Conservation (phyloP, 495 filamentous ascomycete species). For the Podospora comata region DNA sequence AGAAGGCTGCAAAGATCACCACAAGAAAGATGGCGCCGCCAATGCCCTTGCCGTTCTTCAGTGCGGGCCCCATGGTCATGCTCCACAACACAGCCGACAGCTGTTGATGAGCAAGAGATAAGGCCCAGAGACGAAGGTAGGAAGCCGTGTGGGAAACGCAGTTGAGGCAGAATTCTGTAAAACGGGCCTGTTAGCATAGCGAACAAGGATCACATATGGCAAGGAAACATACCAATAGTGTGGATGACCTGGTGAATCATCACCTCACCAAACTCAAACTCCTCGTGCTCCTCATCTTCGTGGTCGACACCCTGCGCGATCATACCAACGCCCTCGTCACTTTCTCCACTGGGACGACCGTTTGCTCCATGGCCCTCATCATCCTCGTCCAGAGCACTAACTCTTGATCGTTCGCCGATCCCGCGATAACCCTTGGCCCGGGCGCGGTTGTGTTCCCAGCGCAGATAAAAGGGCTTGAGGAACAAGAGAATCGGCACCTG, state of each 20-base stretch:
- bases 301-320: slow-evolving; percentile 76
- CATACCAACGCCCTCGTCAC: slow-evolving; percentile 85
- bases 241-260: slow-evolving; percentile 99
- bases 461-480: slow-evolving; percentile 91
- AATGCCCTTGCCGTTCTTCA: slow-evolving; percentile 57
- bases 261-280: slow-evolving; percentile 92
- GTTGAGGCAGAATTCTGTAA: slow-evolving; percentile 92
- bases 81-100: slow-evolving; percentile 93
- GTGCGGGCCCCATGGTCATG: slow-evolving; percentile 84
- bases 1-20: slow-evolving; percentile 80
- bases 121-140: slow-evolving; percentile 96
- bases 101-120: slow-evolving; percentile 96
- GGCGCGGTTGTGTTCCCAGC: slow-evolving; percentile 86
- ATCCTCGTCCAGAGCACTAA: slow-evolving; percentile 83
- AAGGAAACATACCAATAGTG: slow-evolving; percentile 71
- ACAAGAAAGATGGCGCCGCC: slow-evolving; percentile 76
- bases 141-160: slow-evolving; percentile 98
- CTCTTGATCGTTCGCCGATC: slow-evolving; percentile 79
- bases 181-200: neutral
- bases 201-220: slow-evolving; percentile 13
- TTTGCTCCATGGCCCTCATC: slow-evolving; percentile 56
- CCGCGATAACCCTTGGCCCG: slow-evolving; percentile 86
- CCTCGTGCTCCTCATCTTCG: slow-evolving; percentile 74
- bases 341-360: slow-evolving; percentile 65
- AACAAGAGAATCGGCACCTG: slow-evolving; percentile 91